A percentile compares a stretch with the other conserved stretches of the same genome.
Conservation (phyloP, 139 green algal species). For the Haematococcus sp. region DNA sequence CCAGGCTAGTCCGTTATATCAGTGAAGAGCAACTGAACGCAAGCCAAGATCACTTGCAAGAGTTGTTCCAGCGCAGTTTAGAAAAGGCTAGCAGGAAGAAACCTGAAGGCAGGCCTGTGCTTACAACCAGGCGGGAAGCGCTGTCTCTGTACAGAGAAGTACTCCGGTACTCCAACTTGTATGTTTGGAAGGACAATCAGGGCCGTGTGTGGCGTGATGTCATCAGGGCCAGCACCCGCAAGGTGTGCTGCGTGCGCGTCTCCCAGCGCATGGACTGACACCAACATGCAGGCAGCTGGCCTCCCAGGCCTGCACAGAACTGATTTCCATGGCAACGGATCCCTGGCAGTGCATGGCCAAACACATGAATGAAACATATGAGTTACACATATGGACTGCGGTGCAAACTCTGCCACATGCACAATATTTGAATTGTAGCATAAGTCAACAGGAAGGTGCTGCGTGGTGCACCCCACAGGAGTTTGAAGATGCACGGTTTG, state of each 20-base stretch:
- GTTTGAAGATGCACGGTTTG: slow-evolving; percentile 54
- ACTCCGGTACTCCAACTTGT: slow-evolving; percentile 56
- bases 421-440: no score
- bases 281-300: no score
- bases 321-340: no score
- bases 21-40: slow-evolving; percentile 36
- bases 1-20: slow-evolving; percentile 10
- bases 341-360: no score
- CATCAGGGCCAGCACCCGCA: slow-evolving; percentile 45
- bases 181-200: slow-evolving; percentile 59
- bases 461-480: no score
- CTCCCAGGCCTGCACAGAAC: no score
- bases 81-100: slow-evolving; percentile 26
- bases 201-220: slow-evolving; percentile 56
- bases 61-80: slow-evolving; percentile 44
- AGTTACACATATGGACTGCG: no score
- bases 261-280: background rate
- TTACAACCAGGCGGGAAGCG: slow-evolving; percentile 32
- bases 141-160: slow-evolving; percentile 59
- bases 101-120: background rate
- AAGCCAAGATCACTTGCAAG: slow-evolving; percentile 33
- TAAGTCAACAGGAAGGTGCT: no score
- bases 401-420: no score
- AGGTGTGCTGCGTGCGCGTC: slow-evolving; percentile 11
- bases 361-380: no score